Base-by-base conservation (phyloP, 208 protist genomes). In the Acanthamoeba lenticulata region DNA sequence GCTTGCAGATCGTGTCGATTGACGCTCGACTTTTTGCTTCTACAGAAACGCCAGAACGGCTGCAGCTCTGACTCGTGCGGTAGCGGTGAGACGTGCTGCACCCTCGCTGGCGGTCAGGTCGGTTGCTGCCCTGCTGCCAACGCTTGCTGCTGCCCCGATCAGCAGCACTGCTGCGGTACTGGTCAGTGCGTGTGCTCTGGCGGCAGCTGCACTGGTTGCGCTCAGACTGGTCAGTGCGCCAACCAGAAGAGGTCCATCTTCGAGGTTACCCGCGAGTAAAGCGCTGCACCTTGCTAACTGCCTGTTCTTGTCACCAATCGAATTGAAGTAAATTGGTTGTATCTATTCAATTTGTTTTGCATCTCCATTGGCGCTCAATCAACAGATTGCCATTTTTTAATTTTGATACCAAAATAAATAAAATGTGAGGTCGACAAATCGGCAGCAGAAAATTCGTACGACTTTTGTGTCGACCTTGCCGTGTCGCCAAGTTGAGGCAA, bases 61-160 rank as follows among this genome's bases (percentile, higher is more conserved):
- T 88, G 77, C 77, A 9, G 17, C 4, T 6, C 40, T 29, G 55
- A 24, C 77, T 57, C 77, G 44, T 88, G 77, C 77, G 27, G 9
- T 40, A 60, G 44, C 47, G 77, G 77, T 57, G 77, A 88, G 77
- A 88, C 77, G 40, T 88, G 77, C 77, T 88, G 77, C 77, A 7
- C 19, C 17, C 40, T 88, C 13, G 3, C 77, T 32, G 77, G 47
- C 19, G 77, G 77, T 32, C 47, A 47, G 40, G 77, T 36, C 29
- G 77, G 77, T 40, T 88, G 77, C 77, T 88, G 77, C 77, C 77
- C 77, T 19, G 40, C 47, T 34, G 44, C 77, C 77, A 88, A 88
- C 77, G 77, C 77, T 40, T 88, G 77, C 77, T 88, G 77, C 77
- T 88, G 77, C 77, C 77, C 77, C 34, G 77, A 88, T 27, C 40